Evolutionary conservation across 331 rosid genomes (phyloP), one percentile per base, ranked within the genome.

Genomic region (Telfairia occidentalis): DNA sequence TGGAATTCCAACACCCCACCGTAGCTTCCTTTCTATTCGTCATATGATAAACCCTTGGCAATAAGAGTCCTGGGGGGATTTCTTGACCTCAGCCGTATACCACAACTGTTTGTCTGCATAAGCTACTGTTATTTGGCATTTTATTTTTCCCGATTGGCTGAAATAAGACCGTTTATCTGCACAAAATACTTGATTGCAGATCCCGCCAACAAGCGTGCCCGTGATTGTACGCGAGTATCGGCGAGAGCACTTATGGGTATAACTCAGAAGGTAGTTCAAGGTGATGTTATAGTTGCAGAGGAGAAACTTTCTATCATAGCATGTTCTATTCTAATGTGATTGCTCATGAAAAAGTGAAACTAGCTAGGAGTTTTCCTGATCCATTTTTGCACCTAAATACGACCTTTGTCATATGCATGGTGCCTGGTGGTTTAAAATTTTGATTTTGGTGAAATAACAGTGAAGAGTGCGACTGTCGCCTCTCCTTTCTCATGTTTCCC

Each of bases 151-250:
- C 66, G 71, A 2, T 29, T 9, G 34, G 71, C 64, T 19, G 45
- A 37, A 15, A 23, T 35, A 49, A 21, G n/a, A n/a, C n/a, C n/a
- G n/a, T n/a, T n/a, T 2, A 19, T 60, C n/a, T 18, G 2, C 23
- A 2, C 9, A 18, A 37, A 24, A 46, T 71, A 1, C 26, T 16
- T 43, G 28, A 38, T 75, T 43, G 67, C 84, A 92, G 97, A 89
- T 92, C 21, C 96, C 96, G 12, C 97, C 96, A 23, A 92, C 97
- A 9, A 92, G 97, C 77, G 96, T 92, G 75, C 97, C 97, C 11
- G 96, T 90, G 58, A 92, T 92, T 76, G 96, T 88, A 59, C 90
- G 97, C 29, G 97, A 92, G 81, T 90, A 90, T 78, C 70, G 95
- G 49, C 81, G 89, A 87, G 97, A 92, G 53, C 92, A 86, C 73